These are phyloP conservation scores for Tetragonia tetragonoides DNA, from an alignment of 148 eudicot species.

Conservation along the genomic window DNA sequence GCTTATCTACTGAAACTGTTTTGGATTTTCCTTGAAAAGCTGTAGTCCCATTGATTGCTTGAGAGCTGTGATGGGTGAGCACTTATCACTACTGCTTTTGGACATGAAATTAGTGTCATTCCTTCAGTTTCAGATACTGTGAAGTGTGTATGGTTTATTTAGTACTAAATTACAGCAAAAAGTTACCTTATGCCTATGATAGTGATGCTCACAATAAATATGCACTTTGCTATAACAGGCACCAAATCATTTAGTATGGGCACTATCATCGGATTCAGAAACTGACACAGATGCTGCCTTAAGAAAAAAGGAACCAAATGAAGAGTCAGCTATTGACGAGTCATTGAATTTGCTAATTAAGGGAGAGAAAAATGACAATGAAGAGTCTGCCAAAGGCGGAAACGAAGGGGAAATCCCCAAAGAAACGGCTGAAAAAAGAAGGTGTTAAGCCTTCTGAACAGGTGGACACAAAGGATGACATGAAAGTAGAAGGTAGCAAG, in stretches of 20 bases:
- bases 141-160: neutral
- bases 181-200: neutral
- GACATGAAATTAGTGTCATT: neutral
- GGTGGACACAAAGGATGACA: constrained; percentile 26
- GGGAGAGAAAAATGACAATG: constrained; percentile 24
- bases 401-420: constrained; percentile 50
- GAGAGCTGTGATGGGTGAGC: neutral
- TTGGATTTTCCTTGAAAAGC: neutral
- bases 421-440: constrained; percentile 39
- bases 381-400: constrained; percentile 18
- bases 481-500: constrained; percentile 33
- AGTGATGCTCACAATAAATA: constrained; percentile 6
- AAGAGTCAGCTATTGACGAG: constrained; percentile 14
- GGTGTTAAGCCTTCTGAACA: constrained; percentile 30
- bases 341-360: constrained; percentile 16
- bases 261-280: constrained; percentile 81
- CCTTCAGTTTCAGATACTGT: neutral
- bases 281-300: constrained; percentile 33
- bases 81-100: neutral
- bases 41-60: neutral
- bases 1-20: neutral
- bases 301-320: constrained; percentile 17
- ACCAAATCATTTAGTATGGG: constrained; percentile 48
- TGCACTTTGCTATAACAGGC: constrained; percentile 38
- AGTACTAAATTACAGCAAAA: neutral